A percentile compares a stretch with the other conserved stretches of the same genome.
Conservation (phyloP, 2,329 filamentous ascomycete genomes). For the Botryotinia calthae region DNA sequence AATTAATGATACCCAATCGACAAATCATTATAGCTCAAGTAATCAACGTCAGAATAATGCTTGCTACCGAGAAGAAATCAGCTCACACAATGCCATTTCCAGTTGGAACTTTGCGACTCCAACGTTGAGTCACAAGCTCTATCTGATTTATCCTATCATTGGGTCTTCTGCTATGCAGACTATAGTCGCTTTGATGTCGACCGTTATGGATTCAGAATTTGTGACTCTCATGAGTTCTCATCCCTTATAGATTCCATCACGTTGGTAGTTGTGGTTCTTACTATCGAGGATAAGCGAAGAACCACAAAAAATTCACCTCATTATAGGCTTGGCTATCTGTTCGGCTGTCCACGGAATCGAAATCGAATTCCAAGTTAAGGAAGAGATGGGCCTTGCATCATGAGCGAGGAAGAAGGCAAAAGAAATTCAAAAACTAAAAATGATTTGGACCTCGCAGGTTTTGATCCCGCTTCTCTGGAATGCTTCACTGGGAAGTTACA, state of each 20-base stretch:
- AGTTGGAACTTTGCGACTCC: neutral
- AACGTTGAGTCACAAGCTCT: neutral
- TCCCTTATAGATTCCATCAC: neutral
- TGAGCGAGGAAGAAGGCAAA: neutral
- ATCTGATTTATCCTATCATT: neutral
- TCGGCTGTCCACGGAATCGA: neutral
- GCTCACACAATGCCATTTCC: neutral
- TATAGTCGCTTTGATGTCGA: neutral
- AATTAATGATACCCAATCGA: neutral
- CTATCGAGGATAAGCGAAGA: neutral
- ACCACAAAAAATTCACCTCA: neutral
- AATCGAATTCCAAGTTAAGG: neutral
- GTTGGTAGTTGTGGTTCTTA: neutral
- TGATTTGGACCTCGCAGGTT: neutral
- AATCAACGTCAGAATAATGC: neutral
- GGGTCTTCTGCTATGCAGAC: neutral
- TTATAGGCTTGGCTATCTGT: neutral
- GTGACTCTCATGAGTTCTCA: neutral
- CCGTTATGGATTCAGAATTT: neutral
- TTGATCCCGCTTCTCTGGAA: neutral
- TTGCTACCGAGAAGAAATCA: neutral
- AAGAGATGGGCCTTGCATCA: neutral
- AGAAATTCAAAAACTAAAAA: neutral
- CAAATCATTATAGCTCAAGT: neutral
- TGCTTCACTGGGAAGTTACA: neutral